phyloP scores from a whole-genome alignment of 192 early-diverging fungal genomes.

The Backusella tarrabulga region DNA sequence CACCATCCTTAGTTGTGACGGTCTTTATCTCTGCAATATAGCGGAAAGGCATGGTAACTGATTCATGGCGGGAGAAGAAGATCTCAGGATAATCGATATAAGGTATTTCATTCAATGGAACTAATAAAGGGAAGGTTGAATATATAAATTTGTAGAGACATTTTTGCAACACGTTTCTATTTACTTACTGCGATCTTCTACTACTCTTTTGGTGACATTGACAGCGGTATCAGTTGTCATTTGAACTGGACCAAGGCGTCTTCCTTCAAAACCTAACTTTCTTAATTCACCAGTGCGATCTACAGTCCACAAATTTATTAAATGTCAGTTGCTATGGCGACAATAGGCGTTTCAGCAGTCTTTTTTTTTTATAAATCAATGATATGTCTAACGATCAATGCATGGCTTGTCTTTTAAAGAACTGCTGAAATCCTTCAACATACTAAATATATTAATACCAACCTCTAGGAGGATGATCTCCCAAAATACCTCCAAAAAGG shows the following conservation, averaged over 20 bases:
- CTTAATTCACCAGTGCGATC: conserved; percentile 62
- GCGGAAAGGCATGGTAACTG: conserved; percentile 78
- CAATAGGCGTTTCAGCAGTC: not conserved
- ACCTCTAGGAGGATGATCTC: conserved; percentile 67
- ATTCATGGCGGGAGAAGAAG: conserved; percentile 63
- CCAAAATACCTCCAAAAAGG: conserved; percentile 81
- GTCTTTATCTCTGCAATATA: conserved; percentile 56
- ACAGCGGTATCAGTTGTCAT: conserved; percentile 89
- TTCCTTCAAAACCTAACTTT: conserved; percentile 63
- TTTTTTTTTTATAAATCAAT: too few species aligned
- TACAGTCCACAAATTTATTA: conserved; percentile 6
- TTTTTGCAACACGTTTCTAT: not conserved
- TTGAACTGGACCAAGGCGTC: conserved; percentile 73
- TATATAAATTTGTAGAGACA: not conserved
- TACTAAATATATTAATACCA: conserved; percentile 2
- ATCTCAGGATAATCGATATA: conserved; percentile 79
- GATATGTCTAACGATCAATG: too few species aligned
- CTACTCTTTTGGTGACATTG: conserved; percentile 63
- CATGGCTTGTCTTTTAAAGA: too few species aligned
- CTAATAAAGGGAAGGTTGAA: conserved; percentile 21
- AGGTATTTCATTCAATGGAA: conserved; percentile 57
- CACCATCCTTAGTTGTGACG: conserved; percentile 33
- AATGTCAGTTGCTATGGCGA: not conserved
- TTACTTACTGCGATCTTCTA: conserved; percentile 58
- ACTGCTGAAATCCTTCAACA: too few species aligned